Conservation (phyloP, 2,329 filamentous ascomycete species). For the Fusarium coicis region DNA sequence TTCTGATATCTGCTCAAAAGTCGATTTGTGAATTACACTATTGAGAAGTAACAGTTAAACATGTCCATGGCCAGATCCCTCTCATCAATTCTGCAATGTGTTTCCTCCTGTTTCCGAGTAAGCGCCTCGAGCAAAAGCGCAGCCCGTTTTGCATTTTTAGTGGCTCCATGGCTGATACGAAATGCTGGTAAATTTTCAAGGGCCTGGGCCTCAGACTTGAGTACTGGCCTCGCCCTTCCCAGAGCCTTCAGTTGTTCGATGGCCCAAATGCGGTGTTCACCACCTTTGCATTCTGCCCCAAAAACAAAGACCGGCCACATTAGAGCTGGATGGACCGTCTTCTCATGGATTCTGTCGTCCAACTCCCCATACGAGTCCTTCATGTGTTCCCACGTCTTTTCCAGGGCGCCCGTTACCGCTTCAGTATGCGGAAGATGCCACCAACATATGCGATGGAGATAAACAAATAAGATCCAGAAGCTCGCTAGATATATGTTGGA, state of each 20-base stretch:
- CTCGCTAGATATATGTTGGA: neutral
- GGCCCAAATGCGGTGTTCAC: neutral
- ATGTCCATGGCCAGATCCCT: constrained; percentile 2
- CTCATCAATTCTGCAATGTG: neutral
- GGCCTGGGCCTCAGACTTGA: neutral
- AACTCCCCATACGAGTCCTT: constrained; percentile 2
- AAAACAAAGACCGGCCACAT: constrained; percentile 1
- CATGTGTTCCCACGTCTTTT: neutral
- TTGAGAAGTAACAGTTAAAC: constrained; percentile 7
- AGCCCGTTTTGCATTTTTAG: neutral
- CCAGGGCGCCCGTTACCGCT: neutral
- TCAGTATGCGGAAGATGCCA: constrained; percentile 3
- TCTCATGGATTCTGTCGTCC: neutral
- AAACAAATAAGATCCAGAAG: constrained; percentile 5
- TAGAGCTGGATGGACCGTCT: neutral
- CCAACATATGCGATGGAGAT: constrained; percentile 4
- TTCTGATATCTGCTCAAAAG: neutral
- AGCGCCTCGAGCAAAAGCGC: neutral
- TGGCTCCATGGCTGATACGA: constrained; percentile 1
- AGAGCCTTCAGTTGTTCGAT: neutral
- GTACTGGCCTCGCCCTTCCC: neutral
- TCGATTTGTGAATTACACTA: neutral
- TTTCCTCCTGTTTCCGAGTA: neutral
- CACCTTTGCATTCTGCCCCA: neutral
- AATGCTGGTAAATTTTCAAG: neutral